A percentile compares a stretch with the other conserved stretches of the same genome.
Conservation (phyloP, 345 rosid species). For the Populus davidiana region DNA sequence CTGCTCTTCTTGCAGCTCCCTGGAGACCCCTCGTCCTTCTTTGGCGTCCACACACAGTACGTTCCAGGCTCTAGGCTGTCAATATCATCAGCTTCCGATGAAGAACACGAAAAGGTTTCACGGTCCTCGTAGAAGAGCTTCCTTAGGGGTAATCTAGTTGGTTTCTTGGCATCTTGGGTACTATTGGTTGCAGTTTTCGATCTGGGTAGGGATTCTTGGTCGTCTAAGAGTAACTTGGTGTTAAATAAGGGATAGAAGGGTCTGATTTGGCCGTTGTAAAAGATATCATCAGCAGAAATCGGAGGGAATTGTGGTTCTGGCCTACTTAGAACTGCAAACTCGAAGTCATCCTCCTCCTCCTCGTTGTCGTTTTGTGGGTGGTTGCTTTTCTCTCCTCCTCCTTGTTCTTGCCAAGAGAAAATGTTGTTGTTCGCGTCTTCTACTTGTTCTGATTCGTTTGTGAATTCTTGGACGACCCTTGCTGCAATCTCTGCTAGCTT, state of each 20-base stretch:
- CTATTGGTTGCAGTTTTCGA: not conserved
- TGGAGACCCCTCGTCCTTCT: constrained; percentile 18
- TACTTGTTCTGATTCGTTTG: not conserved
- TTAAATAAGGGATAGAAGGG: constrained; percentile 48
- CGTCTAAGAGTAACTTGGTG: constrained; percentile 9
- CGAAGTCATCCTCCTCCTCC: constrained; percentile 30
- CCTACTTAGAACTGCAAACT: constrained; percentile 27
- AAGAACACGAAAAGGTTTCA: constrained; percentile 42
- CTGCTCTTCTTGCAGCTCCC: constrained; percentile 49
- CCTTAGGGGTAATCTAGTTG: constrained; percentile 41
- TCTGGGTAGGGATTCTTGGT: not conserved
- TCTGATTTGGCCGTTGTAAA: constrained; percentile 44
- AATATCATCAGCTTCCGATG: constrained; percentile 60
- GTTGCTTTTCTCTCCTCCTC: not conserved
- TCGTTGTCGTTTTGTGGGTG: not conserved
- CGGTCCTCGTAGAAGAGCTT: constrained; percentile 58
- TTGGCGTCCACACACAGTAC: constrained; percentile 78
- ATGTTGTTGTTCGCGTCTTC: not conserved
- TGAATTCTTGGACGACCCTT: constrained; percentile 32
- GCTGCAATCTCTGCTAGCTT: constrained; percentile 37
- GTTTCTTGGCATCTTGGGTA: constrained; percentile 1
- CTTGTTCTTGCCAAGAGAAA: not conserved
- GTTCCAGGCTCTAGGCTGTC: constrained; percentile 43
- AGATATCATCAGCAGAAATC: constrained; percentile 37
- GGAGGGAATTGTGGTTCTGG: constrained; percentile 21